Evolutionary conservation across 1,284 basidiomycete genomes (phyloP), one percentile per base, ranked within the genome.

Genomic region (Microbotryum intermedium): DNA sequence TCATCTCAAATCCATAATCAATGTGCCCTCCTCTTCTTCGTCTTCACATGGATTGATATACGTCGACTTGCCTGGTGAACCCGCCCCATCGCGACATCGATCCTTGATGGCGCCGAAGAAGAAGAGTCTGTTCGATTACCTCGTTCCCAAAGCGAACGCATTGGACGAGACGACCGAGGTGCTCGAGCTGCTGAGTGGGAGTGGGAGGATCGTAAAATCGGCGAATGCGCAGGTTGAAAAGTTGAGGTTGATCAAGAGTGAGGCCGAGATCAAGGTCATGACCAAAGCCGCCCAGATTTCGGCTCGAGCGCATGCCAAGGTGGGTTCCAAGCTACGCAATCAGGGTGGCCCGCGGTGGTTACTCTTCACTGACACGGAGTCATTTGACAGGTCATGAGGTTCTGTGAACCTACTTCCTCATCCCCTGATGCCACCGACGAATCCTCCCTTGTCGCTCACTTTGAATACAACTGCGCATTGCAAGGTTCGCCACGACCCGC

Each of bases 391-490:
- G 74, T 76, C 46, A 95, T 95, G 91, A 80, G 84, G 10, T 88
- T 90, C 68, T 82, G 88, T 1, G 74, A 79, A 51, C 56, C 53
- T 5, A 50, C 55, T 2, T 23, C 29, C 13, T 25, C 53, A 9
- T 34, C 54, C 6, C 81, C 84, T 5, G 87, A 85, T 3, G 74
- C 84, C 59, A 83, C 84, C 2, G 34, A 39, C 34, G 92, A 97
- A 73, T 79, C 82, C 47, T 79, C 81, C 28, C 76, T 94, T 5
- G 88, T 85, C 0, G 87, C 90, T 10, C 86, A 90, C 72, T 95
- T 97, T 71, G 87, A 93, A 74, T 94, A 93, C 71, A 67, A 86
- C 0, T 92, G 89, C 72, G 80, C 83, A 6, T 76, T 88, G 50
- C 76, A 78, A n/a, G 91, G 91, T 18, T 81, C 88, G 1, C 42